Conservation (phyloP, 139 green algal genomes). For the Chlamydomonas incerta region DNA sequence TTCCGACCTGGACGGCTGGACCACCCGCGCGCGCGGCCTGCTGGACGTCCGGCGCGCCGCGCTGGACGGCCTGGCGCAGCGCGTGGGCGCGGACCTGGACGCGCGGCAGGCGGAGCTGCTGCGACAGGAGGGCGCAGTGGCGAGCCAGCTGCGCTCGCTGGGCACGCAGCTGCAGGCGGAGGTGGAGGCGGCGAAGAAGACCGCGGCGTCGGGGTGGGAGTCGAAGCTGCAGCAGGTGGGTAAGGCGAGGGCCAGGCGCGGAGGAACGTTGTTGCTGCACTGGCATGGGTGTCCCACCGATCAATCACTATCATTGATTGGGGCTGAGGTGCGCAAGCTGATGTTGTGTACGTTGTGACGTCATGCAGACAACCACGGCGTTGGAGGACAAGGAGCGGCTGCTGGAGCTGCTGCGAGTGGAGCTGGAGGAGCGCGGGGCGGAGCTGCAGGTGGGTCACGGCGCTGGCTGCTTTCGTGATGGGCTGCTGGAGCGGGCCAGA, state of each 20-base stretch:
- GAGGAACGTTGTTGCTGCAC: too few relatives aligned
- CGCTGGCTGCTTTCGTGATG: background rate
- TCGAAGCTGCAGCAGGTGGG: too few relatives aligned
- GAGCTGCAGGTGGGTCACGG: conserved; percentile 1
- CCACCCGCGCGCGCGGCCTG: background rate
- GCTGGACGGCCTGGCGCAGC: conserved; percentile 10
- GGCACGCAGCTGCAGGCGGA: conserved; percentile 17
- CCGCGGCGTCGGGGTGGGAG: background rate
- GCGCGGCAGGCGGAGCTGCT: conserved; percentile 9
- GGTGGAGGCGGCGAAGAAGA: background rate
- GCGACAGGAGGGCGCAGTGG: background rate
- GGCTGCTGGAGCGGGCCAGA: too few relatives aligned
- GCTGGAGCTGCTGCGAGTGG: background rate
- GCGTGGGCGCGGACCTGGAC: conserved; percentile 21
- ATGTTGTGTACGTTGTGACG: background rate
- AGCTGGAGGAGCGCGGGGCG: background rate
- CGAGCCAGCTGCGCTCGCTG: background rate
- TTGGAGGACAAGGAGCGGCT: conserved; percentile 26
- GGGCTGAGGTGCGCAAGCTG: too few relatives aligned
- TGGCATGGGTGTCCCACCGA: too few relatives aligned
- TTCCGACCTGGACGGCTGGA: conserved; percentile 19
- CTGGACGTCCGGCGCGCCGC: conserved; percentile 17
- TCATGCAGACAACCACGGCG: background rate
- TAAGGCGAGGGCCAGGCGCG: too few relatives aligned
- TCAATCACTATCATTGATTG: too few relatives aligned